Conservation (phyloP, 176 grass and related monocot genomes). For the Rhipidocladum racemiflorum region DNA sequence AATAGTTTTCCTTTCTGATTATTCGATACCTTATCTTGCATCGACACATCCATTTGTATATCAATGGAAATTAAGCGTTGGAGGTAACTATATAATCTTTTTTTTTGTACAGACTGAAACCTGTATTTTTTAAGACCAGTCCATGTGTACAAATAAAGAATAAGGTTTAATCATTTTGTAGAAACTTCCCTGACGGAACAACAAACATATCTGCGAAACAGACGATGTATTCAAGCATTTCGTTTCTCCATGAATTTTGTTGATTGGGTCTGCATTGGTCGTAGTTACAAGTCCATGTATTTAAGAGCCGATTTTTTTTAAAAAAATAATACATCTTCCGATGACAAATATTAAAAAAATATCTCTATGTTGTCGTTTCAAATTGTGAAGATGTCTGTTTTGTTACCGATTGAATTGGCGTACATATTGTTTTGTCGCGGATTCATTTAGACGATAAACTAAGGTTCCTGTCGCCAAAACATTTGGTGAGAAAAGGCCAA, state of each 20-base stretch:
- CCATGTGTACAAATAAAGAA: neutral
- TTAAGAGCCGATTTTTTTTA: no score
- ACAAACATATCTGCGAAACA: neutral
- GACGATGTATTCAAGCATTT: neutral
- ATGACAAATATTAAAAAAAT: no score
- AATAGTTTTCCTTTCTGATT: neutral
- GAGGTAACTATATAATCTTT: neutral
- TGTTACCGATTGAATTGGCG: no score
- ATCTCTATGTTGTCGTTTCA: no score
- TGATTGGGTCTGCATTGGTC: neutral
- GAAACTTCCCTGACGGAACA: neutral
- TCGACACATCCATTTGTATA: neutral
- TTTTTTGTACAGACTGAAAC: neutral
- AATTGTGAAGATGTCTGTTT: no score
- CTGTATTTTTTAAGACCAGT: neutral
- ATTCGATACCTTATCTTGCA: neutral
- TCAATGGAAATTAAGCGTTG: neutral
- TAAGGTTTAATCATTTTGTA: neutral
- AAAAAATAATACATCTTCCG: no score
- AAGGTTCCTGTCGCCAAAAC: no score
- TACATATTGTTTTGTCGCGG: no score
- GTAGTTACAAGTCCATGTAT: neutral
- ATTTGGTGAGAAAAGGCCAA: no score
- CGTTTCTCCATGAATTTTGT: neutral
- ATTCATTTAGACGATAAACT: no score